Evolutionary conservation across 345 rosid genomes (phyloP), one percentile per base, ranked within the genome.

Genomic region (Camelina hispida): DNA sequence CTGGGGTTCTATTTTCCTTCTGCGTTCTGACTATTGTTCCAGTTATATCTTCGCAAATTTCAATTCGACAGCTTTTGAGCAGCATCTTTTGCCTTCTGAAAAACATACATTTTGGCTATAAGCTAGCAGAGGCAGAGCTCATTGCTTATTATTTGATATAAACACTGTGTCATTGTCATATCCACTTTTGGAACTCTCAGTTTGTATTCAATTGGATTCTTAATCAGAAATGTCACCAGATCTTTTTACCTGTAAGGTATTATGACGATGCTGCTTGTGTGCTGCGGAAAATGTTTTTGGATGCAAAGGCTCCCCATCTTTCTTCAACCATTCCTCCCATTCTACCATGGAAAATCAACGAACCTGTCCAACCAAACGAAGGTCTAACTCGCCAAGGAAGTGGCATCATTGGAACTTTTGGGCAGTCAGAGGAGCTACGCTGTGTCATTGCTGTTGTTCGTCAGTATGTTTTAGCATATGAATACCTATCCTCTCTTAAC

Each of bases 251-350:
- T 68, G 67, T 16, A 72, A 95, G 99, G 82, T 96, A 96, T 74
- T 96, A 96, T 72, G 99, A 96, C 78, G 99, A 96, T 83, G 92
- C 96, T 66, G 99, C 99, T 37, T 96, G 98, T 82, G 96, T 93
- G 68, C 66, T 96, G 71, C 83, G 98, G 81, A 93, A 96, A 87
- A 86, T 96, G 95, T 91, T 91, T 79, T 72, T 96, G 82, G 99
- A 96, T 78, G 99, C 96, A 59, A 96, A 91, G 88, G 98, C 99
- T 79, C 99, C 99, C 73, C 99, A 96, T 75, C 94, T 91, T 64
- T 93, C 99, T 57, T 85, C 97, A 10, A 83, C 83, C 34, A 84
- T 96, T 77, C 98, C 99, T n/a, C 97, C 98, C 54, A 79, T 71
- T 58, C 82, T 96, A 73, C 99, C 98, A 43, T 96, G 99, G 99